Evolutionary conservation across 805 yeast species (phyloP), one percentile per base, ranked within the genome.

Genomic region (Cephaloascus fragrans): DNA sequence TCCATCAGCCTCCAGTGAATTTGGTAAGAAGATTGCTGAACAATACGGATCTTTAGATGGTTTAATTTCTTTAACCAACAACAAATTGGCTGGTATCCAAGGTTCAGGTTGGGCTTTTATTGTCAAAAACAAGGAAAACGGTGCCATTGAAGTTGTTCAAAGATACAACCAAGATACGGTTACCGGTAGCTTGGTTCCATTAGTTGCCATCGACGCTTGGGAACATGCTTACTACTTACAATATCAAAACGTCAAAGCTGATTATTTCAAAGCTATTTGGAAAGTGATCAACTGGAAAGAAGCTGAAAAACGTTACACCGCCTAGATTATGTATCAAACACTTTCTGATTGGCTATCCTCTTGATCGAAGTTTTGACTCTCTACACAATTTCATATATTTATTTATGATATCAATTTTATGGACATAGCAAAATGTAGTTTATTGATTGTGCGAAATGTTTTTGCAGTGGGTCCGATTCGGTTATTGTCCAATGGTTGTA

Each of bases 61-160:
- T 41, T 69, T 88, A 61, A 77, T 79, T 43, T 51, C 62, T 32
- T 53, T 73, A 43, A 75, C 89, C 48, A 87, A 86, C 61, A 41
- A 41, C 38, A 54, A 50, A 41, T 52, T 87, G 52, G 94, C 95
- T 29, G 93, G 93, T 41, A 73, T 87, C 51, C 96, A 87, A 66
- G 96, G 96, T 57, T 83, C 95, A 4, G 96, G 96, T 35, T 87
- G 96, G 96, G 93, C 93, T 26, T 87, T 89, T 70, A 69, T 87
- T 47, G 94, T 79, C 51, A 83, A 83, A 74, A 83, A 86, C 71
- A 70, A 75, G 56, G 80, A 73, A 44, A 79, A 79, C 49, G 85
- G 83, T 49, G 75, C 80, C 37, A 59, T 87, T 50, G 94, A 84
- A 47, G 82, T 87, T 40, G 81, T 85, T 40, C 83, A 84, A 59